Base-by-base conservation (phyloP, 1,139 yeast species). In the Casaregolazyma suthepensis region DNA sequence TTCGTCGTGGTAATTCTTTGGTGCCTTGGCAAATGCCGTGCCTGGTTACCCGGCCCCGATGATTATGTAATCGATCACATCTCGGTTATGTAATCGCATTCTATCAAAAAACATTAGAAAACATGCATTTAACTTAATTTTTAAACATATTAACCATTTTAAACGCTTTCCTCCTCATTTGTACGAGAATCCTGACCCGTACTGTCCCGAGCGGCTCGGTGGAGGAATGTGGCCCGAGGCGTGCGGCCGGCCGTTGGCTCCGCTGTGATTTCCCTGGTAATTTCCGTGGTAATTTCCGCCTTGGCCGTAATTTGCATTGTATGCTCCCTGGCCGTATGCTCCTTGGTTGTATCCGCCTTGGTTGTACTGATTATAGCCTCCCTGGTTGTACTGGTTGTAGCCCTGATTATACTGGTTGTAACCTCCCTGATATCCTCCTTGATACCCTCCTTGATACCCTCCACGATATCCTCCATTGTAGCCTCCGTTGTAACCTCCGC, bases 331-430 rank as follows among this genome's bases (percentile, higher is more conserved):
- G 31, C 12, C 20, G 37, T 35, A 29, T 18, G 10, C 17, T 20
- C 51, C 53, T 26, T 46, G 50, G 35, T 47, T 48, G 46, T 57
- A 45, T 38, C 57, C 52, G 9, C 55, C 52, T 15, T 52, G 49
- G 42, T 45, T 38, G 19, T 56, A 55, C 44, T 44, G 15, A 15
- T 22, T 22, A 17, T 48, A 31, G n/a, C 29, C 29, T 22, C 26
- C 26, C 6, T 50, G 46, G 12, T 43, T 43, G 6, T 22, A 22
- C 26, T 22, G 26, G 26, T 22, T 22, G 15, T 48, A 43, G 19
- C 23, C 38, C 35, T 50, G 46, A n/a, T 43, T 43, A 22, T 22
- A 22, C 26, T 22, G 26, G 26, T 22, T 22, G 15, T 48, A 43
- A 17, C 23, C 38, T 9, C 47, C 48, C 20, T 46, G 54, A 18